Conservation (phyloP, 176 grass and related monocot species). For the Urochloa ruziziensis region DNA sequence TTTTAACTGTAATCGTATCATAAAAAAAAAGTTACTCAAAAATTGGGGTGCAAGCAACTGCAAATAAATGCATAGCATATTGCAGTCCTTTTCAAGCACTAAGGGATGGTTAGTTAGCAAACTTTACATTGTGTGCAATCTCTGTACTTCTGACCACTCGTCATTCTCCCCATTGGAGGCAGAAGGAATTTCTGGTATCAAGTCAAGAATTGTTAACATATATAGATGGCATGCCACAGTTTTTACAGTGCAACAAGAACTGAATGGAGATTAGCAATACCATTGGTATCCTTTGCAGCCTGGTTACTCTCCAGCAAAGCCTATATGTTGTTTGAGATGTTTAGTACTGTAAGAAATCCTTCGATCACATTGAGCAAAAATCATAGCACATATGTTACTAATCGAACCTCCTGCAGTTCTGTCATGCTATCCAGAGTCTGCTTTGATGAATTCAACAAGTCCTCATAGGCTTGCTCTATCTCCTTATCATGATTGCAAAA, state of each 20-base stretch:
- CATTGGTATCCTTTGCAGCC: conserved; percentile 26
- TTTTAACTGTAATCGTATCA: not conserved
- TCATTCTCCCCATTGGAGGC: conserved; percentile 47
- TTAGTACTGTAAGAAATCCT: conserved; percentile 13
- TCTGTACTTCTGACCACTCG: conserved; percentile 71
- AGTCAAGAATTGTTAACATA: conserved; percentile 5
- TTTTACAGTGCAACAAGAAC: conserved; percentile 21
- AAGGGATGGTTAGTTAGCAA: not conserved
- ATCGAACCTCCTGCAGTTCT: conserved; percentile 81
- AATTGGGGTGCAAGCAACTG: not conserved
- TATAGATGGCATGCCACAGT: not conserved
- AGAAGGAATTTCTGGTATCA: conserved; percentile 37
- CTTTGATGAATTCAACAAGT: conserved; percentile 62
- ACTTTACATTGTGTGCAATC: conserved; percentile 61
- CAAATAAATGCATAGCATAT: conserved; percentile 6
- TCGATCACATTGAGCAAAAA: not conserved
- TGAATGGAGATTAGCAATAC: not conserved
- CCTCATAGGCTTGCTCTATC: conserved; percentile 62
- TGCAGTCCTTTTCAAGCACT: not conserved
- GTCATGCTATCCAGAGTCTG: conserved; percentile 63
- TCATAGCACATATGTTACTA: not conserved
- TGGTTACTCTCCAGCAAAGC: conserved; percentile 80
- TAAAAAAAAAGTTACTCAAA: not conserved
- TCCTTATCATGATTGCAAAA: conserved; percentile 58
- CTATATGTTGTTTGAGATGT: conserved; percentile 39